phyloP scores from a whole-genome alignment of 176 grass and related monocot genomes.

The Triticum turgidum region DNA sequence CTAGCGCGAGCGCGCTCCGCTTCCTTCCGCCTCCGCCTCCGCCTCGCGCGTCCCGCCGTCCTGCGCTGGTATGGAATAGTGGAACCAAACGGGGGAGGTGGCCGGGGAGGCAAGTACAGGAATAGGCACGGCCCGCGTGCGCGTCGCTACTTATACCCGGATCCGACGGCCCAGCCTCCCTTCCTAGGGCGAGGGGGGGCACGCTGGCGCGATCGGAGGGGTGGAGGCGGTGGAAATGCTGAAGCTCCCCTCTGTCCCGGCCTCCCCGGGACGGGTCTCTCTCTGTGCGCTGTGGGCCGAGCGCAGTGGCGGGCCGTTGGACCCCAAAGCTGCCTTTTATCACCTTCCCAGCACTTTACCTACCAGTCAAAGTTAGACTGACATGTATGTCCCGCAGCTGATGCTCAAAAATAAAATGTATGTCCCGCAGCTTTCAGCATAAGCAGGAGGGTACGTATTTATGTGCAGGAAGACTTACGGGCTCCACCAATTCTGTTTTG shows the following conservation, averaged over 20 bases:
- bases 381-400: background rate
- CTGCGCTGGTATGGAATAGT: background rate
- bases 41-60: constrained; percentile 27
- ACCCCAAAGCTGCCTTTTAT: background rate
- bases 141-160: constrained; percentile 29
- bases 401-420: too few relatives aligned
- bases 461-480: background rate
- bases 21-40: constrained; percentile 33
- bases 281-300: constrained; percentile 17
- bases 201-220: constrained; percentile 16
- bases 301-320: constrained; percentile 27
- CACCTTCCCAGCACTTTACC: background rate
- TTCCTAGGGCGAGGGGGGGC: background rate
- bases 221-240: background rate
- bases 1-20: constrained; percentile 16
- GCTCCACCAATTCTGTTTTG: background rate
- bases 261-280: background rate
- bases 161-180: constrained; percentile 33
- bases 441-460: background rate
- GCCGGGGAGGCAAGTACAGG: constrained; percentile 10
- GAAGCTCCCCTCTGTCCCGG: background rate
- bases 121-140: constrained; percentile 29
- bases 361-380: background rate
- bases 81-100: constrained; percentile 40
- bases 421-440: background rate